These are phyloP conservation scores for Polygonum maritimum DNA, from an alignment of 148 eudicot genomes.

Conservation along the genomic window DNA sequence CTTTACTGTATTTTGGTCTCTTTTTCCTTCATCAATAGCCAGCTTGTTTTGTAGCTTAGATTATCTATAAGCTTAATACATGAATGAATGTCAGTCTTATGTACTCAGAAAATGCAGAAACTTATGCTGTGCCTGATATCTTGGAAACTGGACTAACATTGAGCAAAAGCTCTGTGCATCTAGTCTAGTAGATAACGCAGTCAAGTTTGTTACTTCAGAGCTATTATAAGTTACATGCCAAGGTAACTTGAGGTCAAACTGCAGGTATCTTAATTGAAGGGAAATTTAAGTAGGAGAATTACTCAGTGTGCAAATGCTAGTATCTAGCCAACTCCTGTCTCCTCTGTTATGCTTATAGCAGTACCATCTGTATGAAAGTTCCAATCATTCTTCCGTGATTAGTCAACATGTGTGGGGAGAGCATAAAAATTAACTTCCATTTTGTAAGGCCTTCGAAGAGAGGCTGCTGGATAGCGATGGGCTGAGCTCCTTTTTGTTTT, in stretches of 20 bases:
- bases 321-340: not conserved
- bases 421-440: not conserved
- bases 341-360: not conserved
- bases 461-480: not conserved
- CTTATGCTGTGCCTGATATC: not conserved
- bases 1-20: not conserved
- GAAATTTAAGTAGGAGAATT: not conserved
- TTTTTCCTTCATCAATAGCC: not conserved
- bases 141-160: not conserved
- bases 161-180: not conserved
- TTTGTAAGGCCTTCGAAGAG: not conserved
- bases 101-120: not conserved
- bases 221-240: not conserved
- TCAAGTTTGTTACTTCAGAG: not conserved
- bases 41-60: not conserved
- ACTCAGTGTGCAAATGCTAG: not conserved
- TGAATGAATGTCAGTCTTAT: not conserved
- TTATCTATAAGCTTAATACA: not conserved
- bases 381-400: not conserved
- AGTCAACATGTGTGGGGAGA: not conserved
- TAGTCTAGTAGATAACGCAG: not conserved
- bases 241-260: not conserved
- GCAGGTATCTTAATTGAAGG: not conserved
- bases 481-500: not conserved
- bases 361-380: not conserved